These are phyloP conservation scores for Gynochthodes officinalis DNA, from an alignment of 257 asterid species.

Conservation along the genomic window DNA sequence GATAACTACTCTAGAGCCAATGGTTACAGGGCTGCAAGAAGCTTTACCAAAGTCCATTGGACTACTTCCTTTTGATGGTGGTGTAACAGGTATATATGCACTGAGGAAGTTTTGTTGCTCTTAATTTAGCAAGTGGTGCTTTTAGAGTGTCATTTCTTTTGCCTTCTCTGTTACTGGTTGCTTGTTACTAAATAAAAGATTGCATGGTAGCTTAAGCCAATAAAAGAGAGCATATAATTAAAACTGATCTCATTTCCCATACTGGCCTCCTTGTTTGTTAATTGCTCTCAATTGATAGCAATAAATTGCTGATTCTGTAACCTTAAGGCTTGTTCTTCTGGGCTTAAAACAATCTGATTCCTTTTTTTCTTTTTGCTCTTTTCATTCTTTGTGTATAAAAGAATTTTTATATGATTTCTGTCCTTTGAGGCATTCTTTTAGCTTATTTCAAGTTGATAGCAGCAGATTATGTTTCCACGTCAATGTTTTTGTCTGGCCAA, in stretches of 20 bases:
- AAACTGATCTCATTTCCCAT: neutral
- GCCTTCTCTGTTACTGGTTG: neutral
- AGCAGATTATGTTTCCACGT: neutral
- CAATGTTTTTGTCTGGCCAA: neutral
- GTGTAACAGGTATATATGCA: slow-evolving; percentile 66
- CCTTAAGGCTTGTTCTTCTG: neutral
- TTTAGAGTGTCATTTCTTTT: neutral
- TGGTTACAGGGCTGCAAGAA: slow-evolving; percentile 83
- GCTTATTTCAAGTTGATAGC: slow-evolving; percentile 1
- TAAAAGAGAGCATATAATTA: neutral
- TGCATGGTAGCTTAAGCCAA: neutral
- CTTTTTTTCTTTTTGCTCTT: neutral
- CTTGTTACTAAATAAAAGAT: neutral
- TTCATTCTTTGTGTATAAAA: neutral
- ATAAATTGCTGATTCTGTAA: neutral
- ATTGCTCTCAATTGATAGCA: neutral
- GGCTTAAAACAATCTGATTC: neutral
- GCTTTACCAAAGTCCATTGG: slow-evolving; percentile 93
- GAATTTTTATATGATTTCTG: neutral
- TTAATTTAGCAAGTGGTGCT: neutral
- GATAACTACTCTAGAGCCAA: slow-evolving; percentile 85
- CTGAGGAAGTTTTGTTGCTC: slow-evolving; percentile 1
- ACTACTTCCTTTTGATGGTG: slow-evolving; percentile 91
- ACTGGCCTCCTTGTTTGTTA: neutral
- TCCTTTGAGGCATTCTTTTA: neutral